A percentile compares a stretch with the other conserved stretches of the same genome.
Evolutionary conservation across 352 stramenopile genomes (phyloP).

Genomic region (Phytophthora niederhauseri): DNA sequence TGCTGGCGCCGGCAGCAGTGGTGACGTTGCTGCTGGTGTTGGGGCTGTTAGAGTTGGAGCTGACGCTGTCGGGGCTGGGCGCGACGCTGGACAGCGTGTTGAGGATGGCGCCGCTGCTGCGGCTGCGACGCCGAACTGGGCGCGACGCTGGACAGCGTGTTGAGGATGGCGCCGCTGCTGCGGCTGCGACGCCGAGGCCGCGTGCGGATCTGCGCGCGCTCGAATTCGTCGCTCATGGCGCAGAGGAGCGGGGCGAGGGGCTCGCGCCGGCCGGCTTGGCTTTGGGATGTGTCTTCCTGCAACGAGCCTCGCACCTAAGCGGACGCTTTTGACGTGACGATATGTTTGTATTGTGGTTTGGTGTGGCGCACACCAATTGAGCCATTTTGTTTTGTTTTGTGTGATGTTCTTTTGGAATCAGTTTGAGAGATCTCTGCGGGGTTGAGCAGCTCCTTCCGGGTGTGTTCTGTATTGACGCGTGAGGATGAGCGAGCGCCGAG

Average conservation of each 20-base stretch:
- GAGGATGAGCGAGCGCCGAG: conserved; percentile 66
- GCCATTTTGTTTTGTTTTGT: neutral
- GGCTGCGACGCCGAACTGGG: conserved; percentile 47
- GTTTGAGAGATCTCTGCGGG: conserved; percentile 2
- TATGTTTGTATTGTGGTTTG: neutral
- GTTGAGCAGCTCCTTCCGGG: neutral
- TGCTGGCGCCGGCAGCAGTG: neutral
- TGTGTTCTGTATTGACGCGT: neutral
- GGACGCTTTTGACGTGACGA: neutral
- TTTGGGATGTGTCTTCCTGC: conserved; percentile 28
- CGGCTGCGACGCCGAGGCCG: conserved; percentile 48
- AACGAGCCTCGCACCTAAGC: conserved; percentile 2
- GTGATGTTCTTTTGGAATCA: conserved; percentile 16
- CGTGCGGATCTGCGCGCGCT: conserved; percentile 21
- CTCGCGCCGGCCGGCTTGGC: neutral
- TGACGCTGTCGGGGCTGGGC: conserved; percentile 35
- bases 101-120: conserved; percentile 92
- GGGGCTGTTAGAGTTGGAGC: conserved; percentile 16
- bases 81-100: conserved; percentile 55
- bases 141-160: conserved; percentile 46
- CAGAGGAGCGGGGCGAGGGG: neutral
- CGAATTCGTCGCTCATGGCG: conserved; percentile 35
- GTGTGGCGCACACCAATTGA: neutral
- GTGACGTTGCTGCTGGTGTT: conserved; percentile 1
- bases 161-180: conserved; percentile 92